Evolutionary conservation across 805 yeast species (phyloP), one percentile per base, ranked within the genome.

Genomic region (Hanseniaspora singularis): DNA sequence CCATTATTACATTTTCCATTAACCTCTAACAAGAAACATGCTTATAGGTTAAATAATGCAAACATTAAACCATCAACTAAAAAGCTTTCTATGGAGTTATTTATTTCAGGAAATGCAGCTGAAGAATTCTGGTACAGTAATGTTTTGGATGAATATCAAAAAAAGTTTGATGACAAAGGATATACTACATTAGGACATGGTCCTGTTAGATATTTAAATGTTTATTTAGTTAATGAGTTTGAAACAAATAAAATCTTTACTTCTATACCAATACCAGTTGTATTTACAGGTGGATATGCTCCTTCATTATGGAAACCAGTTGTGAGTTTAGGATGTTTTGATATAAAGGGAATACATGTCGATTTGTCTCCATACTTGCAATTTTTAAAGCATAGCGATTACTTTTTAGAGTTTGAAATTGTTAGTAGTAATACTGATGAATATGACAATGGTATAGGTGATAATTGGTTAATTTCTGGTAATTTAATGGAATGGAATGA

Each of bases 41-140:
- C 77, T 38, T 54, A 62, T 23, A 51, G 34, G 39, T 38, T 36
- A 7, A 19, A 26, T 3, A 11, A 33, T 15, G 19, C 31, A 16
- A 15, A 27, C 15, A 20, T 30, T 14, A 7, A 30, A 5, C 11
- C 22, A 5, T 16, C n/a, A 5, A 23, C 42, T 24, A 37, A 38
- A 8, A 41, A 47, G 14, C 52, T 38, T 49, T 59, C 27, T 49
- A 58, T 84, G 27, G 70, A 79, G 10, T 58, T 85, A 4, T 77
- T 75, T 52, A 75, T 81, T 11, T 74, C 83, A 16, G 95, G 92
- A 2, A 83, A 80, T 55, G 80, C 79, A 2, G 76, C 72, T 30
- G 95, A 85, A 61, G 95, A 86, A 59, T 81, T 82, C 55, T 85
- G 94, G 94, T 86, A 79, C 60, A 62, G 77, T 2, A 80, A 82